Conservation (phyloP, 148 eudicot genomes). For the Arctostaphylos glauca region DNA sequence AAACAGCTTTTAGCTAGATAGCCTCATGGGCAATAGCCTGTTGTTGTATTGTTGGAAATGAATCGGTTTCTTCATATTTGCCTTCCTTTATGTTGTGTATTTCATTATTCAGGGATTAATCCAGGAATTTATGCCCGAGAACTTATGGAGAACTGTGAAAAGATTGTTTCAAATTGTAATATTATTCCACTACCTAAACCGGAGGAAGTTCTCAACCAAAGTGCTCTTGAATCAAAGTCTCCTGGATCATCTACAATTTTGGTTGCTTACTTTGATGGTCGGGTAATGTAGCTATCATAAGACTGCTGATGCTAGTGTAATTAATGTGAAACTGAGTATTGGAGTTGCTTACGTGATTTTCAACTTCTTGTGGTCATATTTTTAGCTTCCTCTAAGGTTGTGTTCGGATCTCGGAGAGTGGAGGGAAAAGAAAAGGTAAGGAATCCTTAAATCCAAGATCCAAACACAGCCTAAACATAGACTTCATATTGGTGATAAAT, state of each 20-base stretch:
- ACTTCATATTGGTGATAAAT: neutral
- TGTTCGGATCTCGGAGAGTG: neutral
- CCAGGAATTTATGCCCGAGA: slow-evolving; percentile 65
- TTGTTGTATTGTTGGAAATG: neutral
- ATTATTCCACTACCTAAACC: slow-evolving; percentile 29
- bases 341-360: neutral
- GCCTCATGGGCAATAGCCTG: neutral
- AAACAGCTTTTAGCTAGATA: neutral
- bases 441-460: neutral
- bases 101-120: slow-evolving; percentile 43
- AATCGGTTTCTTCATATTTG: neutral
- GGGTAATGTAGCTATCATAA: slow-evolving; percentile 34
- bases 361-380: neutral
- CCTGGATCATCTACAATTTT: slow-evolving; percentile 75
- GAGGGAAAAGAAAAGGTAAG: neutral
- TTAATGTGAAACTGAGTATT: neutral
- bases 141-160: slow-evolving; percentile 56
- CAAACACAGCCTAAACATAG: neutral
- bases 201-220: slow-evolving; percentile 44
- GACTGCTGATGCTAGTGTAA: neutral
- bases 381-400: neutral
- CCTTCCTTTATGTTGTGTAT: neutral
- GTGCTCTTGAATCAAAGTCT: slow-evolving; percentile 49
- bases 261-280: slow-evolving; percentile 66
- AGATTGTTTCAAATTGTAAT: slow-evolving; percentile 35